Evolutionary conservation across 208 protist genomes (phyloP).

Genomic region (Trypanosoma platydactyli): DNA sequence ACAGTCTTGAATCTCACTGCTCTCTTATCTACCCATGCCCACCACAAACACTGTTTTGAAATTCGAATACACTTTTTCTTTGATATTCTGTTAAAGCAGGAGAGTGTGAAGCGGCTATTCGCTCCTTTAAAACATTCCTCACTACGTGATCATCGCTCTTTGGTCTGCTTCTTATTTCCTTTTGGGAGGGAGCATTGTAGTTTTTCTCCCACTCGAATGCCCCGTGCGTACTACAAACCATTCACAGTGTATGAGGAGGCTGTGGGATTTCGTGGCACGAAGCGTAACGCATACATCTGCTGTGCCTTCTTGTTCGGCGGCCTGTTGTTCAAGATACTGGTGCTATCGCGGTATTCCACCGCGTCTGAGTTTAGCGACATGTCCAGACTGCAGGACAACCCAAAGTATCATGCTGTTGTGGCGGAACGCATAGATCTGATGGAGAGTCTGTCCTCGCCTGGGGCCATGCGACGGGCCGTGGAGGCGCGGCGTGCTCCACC

Average conservation of each 20-base stretch:
- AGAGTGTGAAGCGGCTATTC: no score
- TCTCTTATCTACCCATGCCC: no score
- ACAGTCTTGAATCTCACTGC: no score
- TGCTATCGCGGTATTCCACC: slow-evolving; percentile 55
- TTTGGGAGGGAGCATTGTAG: background rate
- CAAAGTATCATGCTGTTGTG: slow-evolving; percentile 49
- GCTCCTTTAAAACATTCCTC: no score
- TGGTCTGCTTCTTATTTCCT: slow-evolving; percentile 14
- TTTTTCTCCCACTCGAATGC: slow-evolving; percentile 42
- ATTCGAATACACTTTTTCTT: no score
- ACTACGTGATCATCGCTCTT: no score
- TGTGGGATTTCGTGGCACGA: slow-evolving; percentile 65
- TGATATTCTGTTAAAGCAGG: no score
- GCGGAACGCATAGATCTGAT: slow-evolving; percentile 45
- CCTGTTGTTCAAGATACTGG: slow-evolving; percentile 57
- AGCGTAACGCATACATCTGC: slow-evolving; percentile 72
- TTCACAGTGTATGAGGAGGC: slow-evolving; percentile 85
- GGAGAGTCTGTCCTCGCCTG: slow-evolving; percentile 33
- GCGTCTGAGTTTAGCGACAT: slow-evolving; percentile 25
- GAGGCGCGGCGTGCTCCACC: slow-evolving; percentile 20
- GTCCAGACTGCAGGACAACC: slow-evolving; percentile 38
- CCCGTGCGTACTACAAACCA: slow-evolving; percentile 79
- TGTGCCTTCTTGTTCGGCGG: slow-evolving; percentile 64
- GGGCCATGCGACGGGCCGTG: slow-evolving; percentile 21
- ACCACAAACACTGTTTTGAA: no score